Evolutionary conservation across 768 basidiomycete genomes (phyloP).

Genomic region (Termitomyces sp.): DNA sequence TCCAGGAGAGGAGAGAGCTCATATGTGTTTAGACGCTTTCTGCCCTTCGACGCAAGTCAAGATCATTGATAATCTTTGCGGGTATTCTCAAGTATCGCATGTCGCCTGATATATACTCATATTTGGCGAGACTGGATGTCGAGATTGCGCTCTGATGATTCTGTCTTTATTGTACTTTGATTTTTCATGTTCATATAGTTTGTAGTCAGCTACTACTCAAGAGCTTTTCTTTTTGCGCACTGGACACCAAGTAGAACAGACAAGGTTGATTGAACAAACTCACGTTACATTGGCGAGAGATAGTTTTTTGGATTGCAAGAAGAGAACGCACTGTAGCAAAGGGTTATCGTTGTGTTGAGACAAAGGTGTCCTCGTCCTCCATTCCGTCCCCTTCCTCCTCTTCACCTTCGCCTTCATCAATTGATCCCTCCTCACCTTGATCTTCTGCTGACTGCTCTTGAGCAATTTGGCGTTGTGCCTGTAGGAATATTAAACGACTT

Average conservation of each 20-base stretch:
- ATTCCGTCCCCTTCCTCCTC: constrained; percentile 22
- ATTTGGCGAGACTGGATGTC: constrained; percentile 79
- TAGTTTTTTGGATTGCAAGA: neutral
- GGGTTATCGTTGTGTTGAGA: constrained; percentile 34
- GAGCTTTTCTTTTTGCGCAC: neutral
- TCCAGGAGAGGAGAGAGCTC: constrained; percentile 9
- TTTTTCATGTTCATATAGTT: neutral
- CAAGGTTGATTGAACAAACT: neutral
- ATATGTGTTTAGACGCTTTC: constrained; percentile 47
- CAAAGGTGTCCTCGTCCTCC: constrained; percentile 24
- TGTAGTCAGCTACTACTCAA: neutral
- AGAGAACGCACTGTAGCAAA: neutral
- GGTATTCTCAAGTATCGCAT: constrained; percentile 85
- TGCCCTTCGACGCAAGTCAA: constrained; percentile 69
- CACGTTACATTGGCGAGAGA: neutral
- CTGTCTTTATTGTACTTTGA: neutral
- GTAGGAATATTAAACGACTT: neutral
- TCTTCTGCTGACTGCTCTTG: constrained; percentile 13
- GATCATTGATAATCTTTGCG: constrained; percentile 85
- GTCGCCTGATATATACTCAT: constrained; percentile 86
- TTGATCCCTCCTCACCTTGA: constrained; percentile 10
- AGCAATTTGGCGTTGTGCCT: constrained; percentile 28
- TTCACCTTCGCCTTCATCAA: constrained; percentile 8
- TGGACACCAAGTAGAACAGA: neutral
- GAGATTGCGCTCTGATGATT: constrained; percentile 66